Percentiles rank a stretch among this genome's conserved stretches.
Conservation (phyloP, 2,329 filamentous ascomycete species). For the Monilinia aucupariae region DNA sequence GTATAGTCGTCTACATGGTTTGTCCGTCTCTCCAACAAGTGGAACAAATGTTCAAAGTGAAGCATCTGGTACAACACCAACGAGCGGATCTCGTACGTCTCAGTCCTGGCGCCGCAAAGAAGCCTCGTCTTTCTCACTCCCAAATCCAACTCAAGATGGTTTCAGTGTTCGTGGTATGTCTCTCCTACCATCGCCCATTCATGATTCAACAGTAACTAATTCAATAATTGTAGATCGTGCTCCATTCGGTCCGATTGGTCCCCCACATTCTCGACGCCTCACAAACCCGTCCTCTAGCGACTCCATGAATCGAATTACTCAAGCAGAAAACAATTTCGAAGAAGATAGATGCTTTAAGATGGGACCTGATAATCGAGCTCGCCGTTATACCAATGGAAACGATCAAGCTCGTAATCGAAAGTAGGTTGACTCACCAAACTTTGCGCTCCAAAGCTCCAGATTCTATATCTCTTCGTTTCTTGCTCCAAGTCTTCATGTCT, state of each 20-base stretch:
- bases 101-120: constrained; percentile 15
- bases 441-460: not conserved
- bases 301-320: not conserved
- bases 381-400: not conserved
- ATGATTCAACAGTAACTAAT: not conserved
- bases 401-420: not conserved
- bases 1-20: constrained; percentile 7
- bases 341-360: not conserved
- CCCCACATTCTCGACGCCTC: constrained; percentile 9
- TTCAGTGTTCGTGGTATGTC: constrained; percentile 9
- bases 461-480: not conserved
- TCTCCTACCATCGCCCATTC: not conserved
- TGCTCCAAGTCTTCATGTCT: not conserved
- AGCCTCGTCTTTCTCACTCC: not conserved
- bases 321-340: not conserved
- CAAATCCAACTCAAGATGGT: not conserved
- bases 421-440: not conserved
- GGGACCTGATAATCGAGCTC: not conserved
- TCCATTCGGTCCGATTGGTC: constrained; percentile 17
- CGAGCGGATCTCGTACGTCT: not conserved
- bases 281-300: constrained; percentile 6
- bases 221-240: not conserved
- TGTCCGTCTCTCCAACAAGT: not conserved
- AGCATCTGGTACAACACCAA: constrained; percentile 3
- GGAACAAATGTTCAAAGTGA: constrained; percentile 6